Percentiles rank a stretch among this genome's conserved stretches.
Conservation (phyloP, 139 green algal genomes). For the Chlamydomonas urium region DNA sequence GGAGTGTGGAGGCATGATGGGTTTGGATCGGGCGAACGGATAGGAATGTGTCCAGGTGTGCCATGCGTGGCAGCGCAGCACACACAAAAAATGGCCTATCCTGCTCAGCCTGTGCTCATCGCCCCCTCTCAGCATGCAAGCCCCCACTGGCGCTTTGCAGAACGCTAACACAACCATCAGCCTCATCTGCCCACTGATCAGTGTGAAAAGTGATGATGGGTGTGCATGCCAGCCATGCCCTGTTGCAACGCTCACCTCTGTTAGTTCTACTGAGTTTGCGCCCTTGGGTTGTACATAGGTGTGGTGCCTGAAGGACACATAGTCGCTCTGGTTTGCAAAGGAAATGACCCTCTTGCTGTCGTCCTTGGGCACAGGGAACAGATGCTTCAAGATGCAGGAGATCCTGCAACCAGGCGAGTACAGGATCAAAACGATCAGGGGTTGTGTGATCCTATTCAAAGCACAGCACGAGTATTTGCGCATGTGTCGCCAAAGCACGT, state of each 20-base stretch:
- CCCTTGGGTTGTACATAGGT: conserved; percentile 77
- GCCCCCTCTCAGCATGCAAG: too few species aligned
- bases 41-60: too few species aligned
- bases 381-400: conserved; percentile 86
- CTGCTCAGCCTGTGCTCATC: too few species aligned
- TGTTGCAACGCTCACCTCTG: conserved; percentile 55
- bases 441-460: too few species aligned
- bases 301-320: conserved; percentile 92
- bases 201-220: too few species aligned
- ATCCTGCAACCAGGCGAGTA: conserved; percentile 33
- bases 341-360: conserved; percentile 86
- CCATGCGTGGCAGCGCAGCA: too few species aligned
- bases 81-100: too few species aligned
- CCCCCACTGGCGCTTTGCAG: too few species aligned
- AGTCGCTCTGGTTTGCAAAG: conserved; percentile 86
- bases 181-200: neutral
- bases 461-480: too few species aligned
- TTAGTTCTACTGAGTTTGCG: conserved; percentile 65
- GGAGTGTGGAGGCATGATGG: neutral
- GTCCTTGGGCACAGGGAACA: conserved; percentile 92
- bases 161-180: neutral
- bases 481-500: too few species aligned
- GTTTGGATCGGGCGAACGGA: neutral
- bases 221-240: too few species aligned
- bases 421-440: too few species aligned